phyloP scores from a whole-genome alignment of 176 grass and related monocot genomes.

The Saccharum officinarum region DNA sequence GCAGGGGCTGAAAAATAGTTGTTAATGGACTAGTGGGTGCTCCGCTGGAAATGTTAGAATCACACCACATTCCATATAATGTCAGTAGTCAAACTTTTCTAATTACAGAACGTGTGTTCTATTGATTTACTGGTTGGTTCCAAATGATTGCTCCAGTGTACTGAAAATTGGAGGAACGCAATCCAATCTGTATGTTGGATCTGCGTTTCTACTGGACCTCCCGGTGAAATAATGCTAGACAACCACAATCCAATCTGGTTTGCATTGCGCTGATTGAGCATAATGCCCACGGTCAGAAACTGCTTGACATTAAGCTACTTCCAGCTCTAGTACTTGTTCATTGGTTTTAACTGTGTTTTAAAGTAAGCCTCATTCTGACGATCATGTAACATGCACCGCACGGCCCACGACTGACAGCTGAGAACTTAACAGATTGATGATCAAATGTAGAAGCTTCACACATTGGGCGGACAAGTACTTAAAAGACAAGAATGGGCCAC shows the following conservation, averaged over 20 bases:
- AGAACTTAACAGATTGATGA: not conserved
- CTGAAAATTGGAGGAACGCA: too few relatives aligned
- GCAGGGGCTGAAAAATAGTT: not conserved
- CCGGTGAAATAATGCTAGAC: too few relatives aligned
- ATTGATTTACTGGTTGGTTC: not conserved
- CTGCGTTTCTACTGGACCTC: too few relatives aligned
- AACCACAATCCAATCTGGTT: not conserved
- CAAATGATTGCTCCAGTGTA: too few relatives aligned
- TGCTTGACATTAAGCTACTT: too few relatives aligned
- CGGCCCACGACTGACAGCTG: not conserved
- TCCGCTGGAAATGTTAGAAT: not conserved
- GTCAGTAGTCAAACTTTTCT: not conserved
- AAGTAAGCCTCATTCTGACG: not conserved
- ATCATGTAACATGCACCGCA: not conserved
- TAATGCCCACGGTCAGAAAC: not conserved
- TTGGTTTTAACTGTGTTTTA: not conserved
- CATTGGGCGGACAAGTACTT: not conserved
- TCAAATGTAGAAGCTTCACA: not conserved
- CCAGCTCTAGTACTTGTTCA: not conserved
- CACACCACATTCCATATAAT: not conserved
- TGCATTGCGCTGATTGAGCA: not conserved
- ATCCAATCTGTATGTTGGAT: too few relatives aligned
- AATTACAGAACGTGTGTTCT: not conserved
- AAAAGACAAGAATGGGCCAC: not conserved
- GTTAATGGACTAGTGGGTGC: not conserved